Evolutionary conservation across 805 yeast species (phyloP).

Genomic region (Yamadazyma paraphyllophila): DNA sequence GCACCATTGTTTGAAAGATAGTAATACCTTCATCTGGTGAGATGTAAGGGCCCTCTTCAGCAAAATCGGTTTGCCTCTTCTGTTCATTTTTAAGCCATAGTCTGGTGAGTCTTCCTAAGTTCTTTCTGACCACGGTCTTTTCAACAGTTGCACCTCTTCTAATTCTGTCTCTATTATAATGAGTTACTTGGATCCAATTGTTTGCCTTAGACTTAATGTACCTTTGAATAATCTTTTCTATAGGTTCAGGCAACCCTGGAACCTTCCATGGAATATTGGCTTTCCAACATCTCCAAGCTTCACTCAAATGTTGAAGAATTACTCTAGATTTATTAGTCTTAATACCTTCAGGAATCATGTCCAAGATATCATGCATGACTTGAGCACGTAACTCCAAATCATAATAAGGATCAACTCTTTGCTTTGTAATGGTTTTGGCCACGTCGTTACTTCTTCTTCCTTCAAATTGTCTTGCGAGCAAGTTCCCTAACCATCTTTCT

Average conservation of each 20-base stretch:
- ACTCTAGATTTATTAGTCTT: slow-evolving; percentile 84
- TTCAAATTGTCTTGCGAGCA: slow-evolving; percentile 89
- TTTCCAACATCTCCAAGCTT: slow-evolving; percentile 99
- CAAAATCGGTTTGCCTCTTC: slow-evolving; percentile 75
- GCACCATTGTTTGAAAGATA: slow-evolving; percentile 81
- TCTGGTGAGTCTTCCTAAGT: slow-evolving; percentile 86
- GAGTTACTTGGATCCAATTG: slow-evolving; percentile 94
- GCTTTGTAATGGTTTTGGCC: slow-evolving; percentile 92
- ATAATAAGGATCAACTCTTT: slow-evolving; percentile 90
- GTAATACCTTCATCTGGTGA: slow-evolving; percentile 86
- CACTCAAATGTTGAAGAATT: slow-evolving; percentile 88
- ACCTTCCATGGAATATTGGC: slow-evolving; percentile 98
- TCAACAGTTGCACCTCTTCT: slow-evolving; percentile 89
- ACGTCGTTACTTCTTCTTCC: slow-evolving; percentile 91
- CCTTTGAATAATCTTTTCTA: slow-evolving; percentile 80
- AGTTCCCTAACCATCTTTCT: slow-evolving; percentile 93
- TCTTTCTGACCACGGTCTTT: slow-evolving; percentile 90
- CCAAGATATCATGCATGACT: slow-evolving; percentile 92
- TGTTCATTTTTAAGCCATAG: slow-evolving; percentile 93
- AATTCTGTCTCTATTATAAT: slow-evolving; percentile 85
- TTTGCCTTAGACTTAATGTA: slow-evolving; percentile 95
- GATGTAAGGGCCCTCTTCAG: slow-evolving; percentile 83
- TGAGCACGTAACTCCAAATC: slow-evolving; percentile 91
- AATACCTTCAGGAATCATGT: slow-evolving; percentile 95
- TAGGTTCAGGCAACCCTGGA: slow-evolving; percentile 91